Base-by-base conservation (phyloP, 148 eudicot species). In the Linanthus parryae region DNA sequence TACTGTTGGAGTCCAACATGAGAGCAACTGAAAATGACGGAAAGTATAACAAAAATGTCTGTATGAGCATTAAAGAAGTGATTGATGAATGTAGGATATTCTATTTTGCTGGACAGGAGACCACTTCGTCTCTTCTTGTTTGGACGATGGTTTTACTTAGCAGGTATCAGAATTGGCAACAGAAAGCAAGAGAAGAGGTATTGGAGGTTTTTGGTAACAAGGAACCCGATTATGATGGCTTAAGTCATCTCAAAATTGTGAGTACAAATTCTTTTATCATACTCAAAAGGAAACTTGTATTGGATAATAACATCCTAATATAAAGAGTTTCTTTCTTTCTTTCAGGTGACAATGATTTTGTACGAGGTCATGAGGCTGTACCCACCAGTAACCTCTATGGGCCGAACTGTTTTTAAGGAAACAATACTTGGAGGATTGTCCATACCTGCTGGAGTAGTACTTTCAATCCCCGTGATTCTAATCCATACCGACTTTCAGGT, bases 31-130 rank as follows among this genome's bases (percentile, higher is more conserved):
- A 48, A 28, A 36, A 48, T 1, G 9, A 48, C 17, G 52, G 35
- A 18, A 48, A 48, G n/a, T n/a, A n/a, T 27, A 48, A 48, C 29
- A 15, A 48, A 13, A 48, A 48, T 8, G 35, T 27, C 20, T 33
- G 52, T 48, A 25, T 48, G 52, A 48, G 52, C 35, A 48, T 48
- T 14, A 36, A 27, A 5, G 52, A 48, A 13, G 52, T 48, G 28
- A 48, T 48, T 2, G 52, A 48, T 11, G 52, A 48, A 28, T 48
- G 52, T 22, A 48, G 29, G 36, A n/a, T 48, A 6, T 48, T 48
- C 17, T 48, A 48, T n/a, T 19, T 48, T 2, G 52, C 52, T 48
- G 52, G 52, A 15, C 52, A 48, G 29, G 52, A 48, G 35, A 27
- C 52, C 7, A 27, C 36, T 27, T 26, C 52, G 34, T 33, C 29